phyloP scores from a whole-genome alignment of 306 rosid species.

The Rubus idaeus region DNA sequence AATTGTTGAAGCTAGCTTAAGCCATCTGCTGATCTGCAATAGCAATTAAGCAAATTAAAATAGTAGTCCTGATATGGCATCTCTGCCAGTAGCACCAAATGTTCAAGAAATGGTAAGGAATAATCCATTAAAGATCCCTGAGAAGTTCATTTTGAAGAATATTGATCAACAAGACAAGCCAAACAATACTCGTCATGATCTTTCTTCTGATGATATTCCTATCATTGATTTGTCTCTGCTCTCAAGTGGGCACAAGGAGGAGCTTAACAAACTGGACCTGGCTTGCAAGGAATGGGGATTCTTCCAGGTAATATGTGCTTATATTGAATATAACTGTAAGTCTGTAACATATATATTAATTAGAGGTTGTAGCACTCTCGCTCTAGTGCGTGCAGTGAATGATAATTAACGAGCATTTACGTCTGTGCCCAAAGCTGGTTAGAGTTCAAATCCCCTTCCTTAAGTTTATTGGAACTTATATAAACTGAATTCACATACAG shows the following conservation, averaged over 20 bases:
- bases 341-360: no score
- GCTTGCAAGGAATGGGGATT: conserved; percentile 49
- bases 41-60: background rate
- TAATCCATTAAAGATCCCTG: conserved; percentile 27
- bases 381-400: no score
- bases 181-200: conserved; percentile 15
- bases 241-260: conserved; percentile 28
- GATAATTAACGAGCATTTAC: no score
- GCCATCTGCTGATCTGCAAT: no score
- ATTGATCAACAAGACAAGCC: conserved; percentile 27
- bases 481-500: conserved; percentile 8
- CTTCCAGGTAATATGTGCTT: conserved; percentile 32
- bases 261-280: conserved; percentile 34
- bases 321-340: background rate
- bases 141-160: conserved; percentile 21
- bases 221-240: conserved; percentile 37
- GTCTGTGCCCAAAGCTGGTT: no score
- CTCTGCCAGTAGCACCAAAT: conserved; percentile 23
- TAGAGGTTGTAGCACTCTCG: no score
- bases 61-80: background rate
- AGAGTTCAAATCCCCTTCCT: no score
- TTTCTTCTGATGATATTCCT: conserved; percentile 35
- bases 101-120: conserved; percentile 46
- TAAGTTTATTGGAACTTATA: background rate
- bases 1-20: no score